Evolutionary conservation across 345 rosid genomes (phyloP), one percentile per base, ranked within the genome.

Genomic region (Lumnitzera littorea): DNA sequence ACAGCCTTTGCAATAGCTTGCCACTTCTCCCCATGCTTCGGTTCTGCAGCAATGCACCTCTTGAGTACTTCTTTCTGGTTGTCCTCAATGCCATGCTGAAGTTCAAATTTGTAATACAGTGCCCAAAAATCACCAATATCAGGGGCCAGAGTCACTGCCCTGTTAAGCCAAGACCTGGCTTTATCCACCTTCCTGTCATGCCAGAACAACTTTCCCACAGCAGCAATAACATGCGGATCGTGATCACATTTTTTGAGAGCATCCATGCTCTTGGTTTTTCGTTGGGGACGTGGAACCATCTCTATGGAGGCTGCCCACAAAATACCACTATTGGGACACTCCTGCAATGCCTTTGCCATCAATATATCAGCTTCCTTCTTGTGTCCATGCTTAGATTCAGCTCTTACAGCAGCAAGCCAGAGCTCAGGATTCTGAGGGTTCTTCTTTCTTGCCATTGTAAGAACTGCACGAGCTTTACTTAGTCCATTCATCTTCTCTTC

Each of bases 271-370:
- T 77, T 84, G 63, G 79, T 76, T 80, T 69, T 91, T 8, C 85
- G 84, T 31, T 88, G 85, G 24, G 90, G 88, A 24, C 92, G 87
- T 4, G 96, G 87, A 53, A 70, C 89, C 96, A 89, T 89, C 77
- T 88, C 87, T 46, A 91, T 82, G 0, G 90, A 80, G 2, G 86
- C 83, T 57, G 98, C 98, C 98, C 96, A 91, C 53, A 91, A 65
- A 54, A 86, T 86, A 59, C 96, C 98, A 74, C 95, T 91, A 53
- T 31, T 82, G 13, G 96, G 95, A 66, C 98, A 91, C 79, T 76
- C 98, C 73, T 89, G 98, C 68, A 91, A 74, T 49, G 92, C 98
- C 84, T 89, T 91, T 8, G 98, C 85, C 96, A 91, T 88, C 76
- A 91, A 65, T 25, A 68, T 80, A 65, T 86, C 98, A 63, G 95